phyloP scores from a whole-genome alignment of 331 rosid species.

The Quercus tomentella region DNA sequence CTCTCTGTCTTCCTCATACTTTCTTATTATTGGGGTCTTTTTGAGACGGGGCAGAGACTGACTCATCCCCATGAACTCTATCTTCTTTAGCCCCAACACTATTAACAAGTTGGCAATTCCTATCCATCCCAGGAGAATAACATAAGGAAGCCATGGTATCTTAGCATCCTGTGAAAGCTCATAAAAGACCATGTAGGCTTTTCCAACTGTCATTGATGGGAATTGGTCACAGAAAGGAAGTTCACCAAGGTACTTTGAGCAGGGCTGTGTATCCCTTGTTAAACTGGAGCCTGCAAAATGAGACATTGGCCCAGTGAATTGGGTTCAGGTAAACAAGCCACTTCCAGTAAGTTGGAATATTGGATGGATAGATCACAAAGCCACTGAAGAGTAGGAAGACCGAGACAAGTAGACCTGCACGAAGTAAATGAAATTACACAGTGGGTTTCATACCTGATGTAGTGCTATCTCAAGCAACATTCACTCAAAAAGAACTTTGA shows the following conservation, averaged over 20 bases:
- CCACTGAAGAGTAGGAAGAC: slow-evolving; percentile 4
- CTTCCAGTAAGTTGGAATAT: slow-evolving; percentile 9
- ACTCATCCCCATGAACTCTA: neutral
- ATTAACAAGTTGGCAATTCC: neutral
- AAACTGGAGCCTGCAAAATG: slow-evolving; percentile 7
- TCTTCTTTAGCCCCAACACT: neutral
- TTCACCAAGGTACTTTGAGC: neutral
- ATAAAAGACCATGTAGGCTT: neutral
- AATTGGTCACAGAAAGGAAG: neutral
- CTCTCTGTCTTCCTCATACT: neutral
- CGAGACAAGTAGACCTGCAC: slow-evolving; percentile 5
- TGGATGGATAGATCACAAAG: slow-evolving; percentile 7
- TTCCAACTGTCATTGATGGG: slow-evolving; percentile 1
- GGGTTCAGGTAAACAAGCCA: neutral
- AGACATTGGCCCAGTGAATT: slow-evolving; percentile 6
- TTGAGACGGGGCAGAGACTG: neutral
- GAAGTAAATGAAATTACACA: neutral
- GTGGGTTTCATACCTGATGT: neutral
- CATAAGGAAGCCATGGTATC: slow-evolving; percentile 1
- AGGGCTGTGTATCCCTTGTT: neutral
- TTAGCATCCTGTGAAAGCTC: neutral
- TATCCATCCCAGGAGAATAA: neutral
- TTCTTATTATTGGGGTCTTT: neutral
- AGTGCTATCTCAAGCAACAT: neutral
- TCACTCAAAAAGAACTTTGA: neutral